Base-by-base conservation (phyloP, 306 rosid species). In the Acmispon strigosus region DNA sequence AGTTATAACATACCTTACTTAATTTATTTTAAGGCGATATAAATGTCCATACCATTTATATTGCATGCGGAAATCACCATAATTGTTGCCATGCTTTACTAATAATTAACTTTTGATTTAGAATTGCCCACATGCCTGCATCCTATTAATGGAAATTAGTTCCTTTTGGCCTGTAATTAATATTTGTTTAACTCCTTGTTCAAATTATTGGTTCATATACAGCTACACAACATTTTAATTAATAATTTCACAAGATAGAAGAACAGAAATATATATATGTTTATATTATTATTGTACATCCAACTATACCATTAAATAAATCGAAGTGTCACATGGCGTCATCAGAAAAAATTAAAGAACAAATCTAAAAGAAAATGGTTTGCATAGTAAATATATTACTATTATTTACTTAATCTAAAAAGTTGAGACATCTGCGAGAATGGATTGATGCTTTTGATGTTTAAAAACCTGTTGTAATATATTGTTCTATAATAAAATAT, bases 191-290 rank as follows among this genome's bases (percentile, higher is more conserved):
- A 42, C 19, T 3, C 4, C 34, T 14, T 45, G 37, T n/a, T n/a
- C n/a, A 47, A 47, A 47, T 60, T 71, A 45, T 71, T 71, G 58
- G 67, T 0, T n/a, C n/a, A 13, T 67, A 71, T 50, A 61, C 61
- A 34, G 32, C 70, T 62, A 20, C 44, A 41, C 16, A 8, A 1
- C 43, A 61, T 61, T 36, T 59, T 58, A 16, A 32, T 45, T 29
- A 55, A 22, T 42, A 53, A 22, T 70, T 55, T 22, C 16, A 6
- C 27, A 41, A 39, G 10, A 53, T 54, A 13, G 19, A 51, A 51
- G 8, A 20, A n/a, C 18, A 39, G 20, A n/a, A n/a, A n/a, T n/a
- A n/a, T n/a, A n/a, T n/a, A n/a, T n/a, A n/a, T n/a, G n/a, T n/a
- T n/a, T n/a, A n/a, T n/a, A n/a, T 3, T 27, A 32, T 32, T 32